Base-by-base conservation (phyloP, 306 rosid species). In the Fragaria ananassa region DNA sequence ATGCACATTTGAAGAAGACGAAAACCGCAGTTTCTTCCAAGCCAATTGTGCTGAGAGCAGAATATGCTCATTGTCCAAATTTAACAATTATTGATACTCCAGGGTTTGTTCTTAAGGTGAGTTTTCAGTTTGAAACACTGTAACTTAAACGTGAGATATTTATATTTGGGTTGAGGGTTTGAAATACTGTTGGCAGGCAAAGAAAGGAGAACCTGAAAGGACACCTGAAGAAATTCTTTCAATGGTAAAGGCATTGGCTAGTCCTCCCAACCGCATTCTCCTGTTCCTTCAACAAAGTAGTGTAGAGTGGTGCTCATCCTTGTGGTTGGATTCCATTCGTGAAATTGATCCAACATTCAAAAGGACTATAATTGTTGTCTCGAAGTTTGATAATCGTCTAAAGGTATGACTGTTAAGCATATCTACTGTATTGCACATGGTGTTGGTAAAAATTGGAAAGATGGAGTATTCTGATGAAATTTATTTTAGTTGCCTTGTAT, bases 71-170 rank as follows among this genome's bases (percentile, higher is more conserved):
- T 75, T 95, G 96, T 83, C 98, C 98, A 9, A 92, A 95, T 70
- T 89, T 95, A 60, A 95, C 98, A 46, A 91, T 95, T 74, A 95
- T 95, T 10, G 98, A 95, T 77, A 95, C 98, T n/a, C 98, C 98
- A 0, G 97, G 98, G 46, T 95, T 95, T 82, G 97, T 95, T 81
- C 98, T 95, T 56, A 95, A 95, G 96, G 98, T 94, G 74, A 35
- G 83, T 65, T 21, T 49, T 68, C 25, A 7, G 13, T 31, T 44
- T 25, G 51, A 27, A 19, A 50, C 11, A 27, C 25, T 46, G 15
- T 15, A 47, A 61, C 10, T 29, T 25, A 37, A 2, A 35, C 0
- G 41, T 56, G 39, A 15, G 23, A 1, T 35, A 37, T 31, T 25
- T 17, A 27, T 29, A 25, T 14, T 54, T 23, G 27, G 46, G 21